These are phyloP conservation scores for Naegleria fowleri DNA, from an alignment of 208 protist species.

Conservation along the genomic window DNA sequence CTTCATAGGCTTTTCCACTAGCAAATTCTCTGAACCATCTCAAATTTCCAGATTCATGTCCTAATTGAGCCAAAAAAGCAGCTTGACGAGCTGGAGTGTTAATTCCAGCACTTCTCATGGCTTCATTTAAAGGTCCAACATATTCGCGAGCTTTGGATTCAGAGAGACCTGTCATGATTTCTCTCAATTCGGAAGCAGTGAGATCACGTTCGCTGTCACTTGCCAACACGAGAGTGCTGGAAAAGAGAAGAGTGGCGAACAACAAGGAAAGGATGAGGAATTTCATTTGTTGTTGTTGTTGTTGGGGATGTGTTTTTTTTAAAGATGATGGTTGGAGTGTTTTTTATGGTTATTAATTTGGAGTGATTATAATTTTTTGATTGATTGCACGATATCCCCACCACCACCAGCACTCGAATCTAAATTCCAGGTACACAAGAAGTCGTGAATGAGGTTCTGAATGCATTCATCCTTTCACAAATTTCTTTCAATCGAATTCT, in stretches of 20 bases:
- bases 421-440: no score
- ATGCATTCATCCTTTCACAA: no score
- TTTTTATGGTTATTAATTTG: no score
- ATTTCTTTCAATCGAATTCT: no score
- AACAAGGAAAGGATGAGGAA: neutral
- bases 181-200: neutral
- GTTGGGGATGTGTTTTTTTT: neutral
- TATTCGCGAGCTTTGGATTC: neutral
- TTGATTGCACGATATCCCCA: no score
- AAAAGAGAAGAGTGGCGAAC: neutral
- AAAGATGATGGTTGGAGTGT: no score
- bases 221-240: neutral
- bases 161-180: neutral
- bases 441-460: no score
- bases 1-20: constrained; percentile 36
- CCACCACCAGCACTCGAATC: no score
- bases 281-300: neutral
- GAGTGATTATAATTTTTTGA: no score
- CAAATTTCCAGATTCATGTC: constrained; percentile 32
- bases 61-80: constrained; percentile 31
- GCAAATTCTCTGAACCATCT: constrained; percentile 37
- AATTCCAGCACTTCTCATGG: neutral
- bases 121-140: neutral
- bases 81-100: neutral
- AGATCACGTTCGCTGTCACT: neutral